A percentile compares a stretch with the other conserved stretches of the same genome.
phyloP scores from a whole-genome alignment of 768 basidiomycete genomes.

The Lentinula guzmanii region DNA sequence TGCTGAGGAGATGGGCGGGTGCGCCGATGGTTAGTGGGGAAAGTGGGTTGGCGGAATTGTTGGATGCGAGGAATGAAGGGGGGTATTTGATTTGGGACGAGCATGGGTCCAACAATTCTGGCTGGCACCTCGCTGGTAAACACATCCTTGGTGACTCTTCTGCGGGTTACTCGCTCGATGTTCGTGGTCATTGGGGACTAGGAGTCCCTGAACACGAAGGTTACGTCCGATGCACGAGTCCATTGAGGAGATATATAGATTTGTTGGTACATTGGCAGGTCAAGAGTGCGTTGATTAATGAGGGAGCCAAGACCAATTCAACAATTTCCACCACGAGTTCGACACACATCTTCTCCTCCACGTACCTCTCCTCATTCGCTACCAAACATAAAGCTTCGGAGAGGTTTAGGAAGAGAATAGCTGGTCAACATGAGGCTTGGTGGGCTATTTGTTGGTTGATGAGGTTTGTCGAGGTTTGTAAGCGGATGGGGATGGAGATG shows the following conservation, averaged over 20 bases:
- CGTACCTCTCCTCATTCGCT: conserved; percentile 21
- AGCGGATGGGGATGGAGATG: no score
- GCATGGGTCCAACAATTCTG: not conserved
- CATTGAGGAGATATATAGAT: conserved; percentile 81
- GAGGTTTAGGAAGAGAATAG: conserved; percentile 20
- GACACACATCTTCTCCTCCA: not conserved
- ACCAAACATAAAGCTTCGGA: conserved; percentile 31
- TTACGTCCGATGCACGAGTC: conserved; percentile 81
- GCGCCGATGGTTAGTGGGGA: conserved; percentile 24
- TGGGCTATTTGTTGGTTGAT: conserved; percentile 37
- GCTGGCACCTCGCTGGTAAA: conserved; percentile 19
- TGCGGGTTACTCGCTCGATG: conserved; percentile 42
- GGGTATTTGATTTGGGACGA: conserved; percentile 31
- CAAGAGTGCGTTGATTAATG: conserved; percentile 53
- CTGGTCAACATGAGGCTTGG: conserved; percentile 24
- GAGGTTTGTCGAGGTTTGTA: conserved; percentile 16
- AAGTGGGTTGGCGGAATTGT: conserved; percentile 34
- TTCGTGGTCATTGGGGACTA: conserved; percentile 60
- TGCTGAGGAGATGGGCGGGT: conserved; percentile 50
- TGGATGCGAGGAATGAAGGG: conserved; percentile 39
- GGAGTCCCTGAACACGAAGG: conserved; percentile 72
- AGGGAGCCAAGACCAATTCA: not conserved
- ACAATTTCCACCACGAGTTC: not conserved
- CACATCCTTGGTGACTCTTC: conserved; percentile 25
- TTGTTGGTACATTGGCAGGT: conserved; percentile 90